Conservation (phyloP, 345 rosid species). For the Durio zibethinus region DNA sequence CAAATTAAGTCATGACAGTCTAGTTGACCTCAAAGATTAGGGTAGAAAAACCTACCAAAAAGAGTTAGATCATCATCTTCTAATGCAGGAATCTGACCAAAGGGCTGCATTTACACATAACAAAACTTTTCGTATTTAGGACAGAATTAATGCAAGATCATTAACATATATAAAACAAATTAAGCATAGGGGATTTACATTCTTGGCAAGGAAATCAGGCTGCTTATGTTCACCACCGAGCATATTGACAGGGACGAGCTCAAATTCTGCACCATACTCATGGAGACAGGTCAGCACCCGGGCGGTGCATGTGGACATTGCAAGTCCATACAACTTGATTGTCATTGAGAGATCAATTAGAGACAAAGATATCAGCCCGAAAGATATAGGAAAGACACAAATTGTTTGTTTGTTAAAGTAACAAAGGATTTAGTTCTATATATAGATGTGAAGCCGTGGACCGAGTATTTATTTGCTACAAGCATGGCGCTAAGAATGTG, state of each 20-base stretch:
- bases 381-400: neutral
- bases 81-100: constrained; percentile 77
- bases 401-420: too few species aligned
- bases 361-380: neutral
- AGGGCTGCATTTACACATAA: constrained; percentile 62
- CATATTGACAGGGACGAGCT: constrained; percentile 59
- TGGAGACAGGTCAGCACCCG: constrained; percentile 58
- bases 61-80: constrained; percentile 77
- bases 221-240: constrained; percentile 55
- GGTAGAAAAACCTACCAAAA: constrained; percentile 42
- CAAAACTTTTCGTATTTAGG: neutral
- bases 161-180: neutral
- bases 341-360: constrained; percentile 27
- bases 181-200: constrained; percentile 31
- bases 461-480: neutral
- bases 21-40: neutral
- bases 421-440: neutral
- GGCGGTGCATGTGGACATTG: constrained; percentile 61
- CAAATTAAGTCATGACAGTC: neutral
- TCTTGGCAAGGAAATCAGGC: constrained; percentile 55
- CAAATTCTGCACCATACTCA: constrained; percentile 64
- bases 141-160: neutral
- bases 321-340: constrained; percentile 54
- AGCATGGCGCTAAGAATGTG: neutral
- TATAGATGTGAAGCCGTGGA: neutral